phyloP scores from a whole-genome alignment of 1,139 yeast genomes.

The Pneumocystis carinii region DNA sequence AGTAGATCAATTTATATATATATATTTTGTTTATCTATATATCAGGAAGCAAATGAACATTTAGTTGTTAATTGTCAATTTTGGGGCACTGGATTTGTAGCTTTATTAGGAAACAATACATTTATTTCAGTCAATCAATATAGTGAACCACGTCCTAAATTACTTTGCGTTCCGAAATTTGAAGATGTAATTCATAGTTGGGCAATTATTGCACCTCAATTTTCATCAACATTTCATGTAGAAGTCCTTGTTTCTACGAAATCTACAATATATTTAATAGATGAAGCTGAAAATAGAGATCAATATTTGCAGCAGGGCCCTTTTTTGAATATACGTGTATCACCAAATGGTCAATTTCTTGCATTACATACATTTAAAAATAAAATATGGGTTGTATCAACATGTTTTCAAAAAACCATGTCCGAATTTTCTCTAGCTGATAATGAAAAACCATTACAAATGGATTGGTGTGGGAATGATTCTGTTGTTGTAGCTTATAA shows the following conservation, averaged over 20 bases:
- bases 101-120: slow-evolving; percentile 21
- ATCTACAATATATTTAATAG: slow-evolving; percentile 18
- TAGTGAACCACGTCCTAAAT: slow-evolving; percentile 22
- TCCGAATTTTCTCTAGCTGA: slow-evolving; percentile 31
- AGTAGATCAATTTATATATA: slow-evolving; percentile 13
- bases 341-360: slow-evolving; percentile 49
- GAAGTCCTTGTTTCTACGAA: slow-evolving; percentile 23
- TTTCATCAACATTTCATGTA: slow-evolving; percentile 21
- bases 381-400: slow-evolving; percentile 40
- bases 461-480: slow-evolving; percentile 80
- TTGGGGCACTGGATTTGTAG: slow-evolving; percentile 29
- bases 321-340: slow-evolving; percentile 35
- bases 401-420: slow-evolving; percentile 37
- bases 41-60: slow-evolving; percentile 22
- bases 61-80: slow-evolving; percentile 28
- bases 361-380: slow-evolving; percentile 38
- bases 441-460: slow-evolving; percentile 25
- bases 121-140: slow-evolving; percentile 26
- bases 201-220: slow-evolving; percentile 24
- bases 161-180: slow-evolving; percentile 14
- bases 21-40: background rate
- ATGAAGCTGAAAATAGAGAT: slow-evolving; percentile 20
- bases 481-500: slow-evolving; percentile 46
- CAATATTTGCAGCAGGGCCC: slow-evolving; percentile 40
- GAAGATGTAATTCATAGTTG: slow-evolving; percentile 20